phyloP scores from a whole-genome alignment of 2,329 filamentous ascomycete genomes.

The Kalmusia sp. region DNA sequence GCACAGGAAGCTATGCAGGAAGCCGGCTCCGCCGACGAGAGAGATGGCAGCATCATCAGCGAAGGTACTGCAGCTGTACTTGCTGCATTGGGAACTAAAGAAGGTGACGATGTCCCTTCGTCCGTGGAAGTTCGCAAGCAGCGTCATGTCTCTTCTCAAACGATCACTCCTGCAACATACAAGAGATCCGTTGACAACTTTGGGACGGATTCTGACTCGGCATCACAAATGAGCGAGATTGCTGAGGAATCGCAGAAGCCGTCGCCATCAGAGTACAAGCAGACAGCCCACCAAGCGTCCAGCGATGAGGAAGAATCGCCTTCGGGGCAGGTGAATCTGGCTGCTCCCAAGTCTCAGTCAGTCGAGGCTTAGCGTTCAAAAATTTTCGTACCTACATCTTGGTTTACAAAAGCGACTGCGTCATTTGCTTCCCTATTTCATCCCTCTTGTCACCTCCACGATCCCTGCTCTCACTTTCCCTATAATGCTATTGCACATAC shows the following conservation, averaged over 20 bases:
- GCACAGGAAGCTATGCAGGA: constrained; percentile 41
- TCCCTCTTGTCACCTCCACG: too few relatives aligned
- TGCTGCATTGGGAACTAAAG: constrained; percentile 23
- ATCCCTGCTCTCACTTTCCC: too few relatives aligned
- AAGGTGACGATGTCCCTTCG: constrained; percentile 27
- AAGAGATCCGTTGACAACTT: constrained; percentile 32
- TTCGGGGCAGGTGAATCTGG: constrained; percentile 17
- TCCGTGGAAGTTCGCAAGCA: constrained; percentile 41
- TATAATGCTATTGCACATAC: too few relatives aligned
- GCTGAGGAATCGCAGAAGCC: constrained; percentile 37
- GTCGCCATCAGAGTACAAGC: constrained; percentile 18
- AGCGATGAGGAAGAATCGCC: constrained; percentile 22
- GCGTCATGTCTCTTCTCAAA: constrained; percentile 44
- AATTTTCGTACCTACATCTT: constrained; percentile 18
- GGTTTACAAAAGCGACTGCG: constrained; percentile 25
- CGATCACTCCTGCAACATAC: constrained; percentile 41
- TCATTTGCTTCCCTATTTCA: background rate
- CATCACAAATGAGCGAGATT: constrained; percentile 43
- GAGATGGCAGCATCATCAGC: constrained; percentile 33
- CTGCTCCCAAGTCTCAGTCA: constrained; percentile 16
- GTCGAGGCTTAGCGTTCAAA: constrained; percentile 23
- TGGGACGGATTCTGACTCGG: constrained; percentile 28
- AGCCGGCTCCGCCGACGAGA: constrained; percentile 31
- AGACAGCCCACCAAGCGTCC: constrained; percentile 13
- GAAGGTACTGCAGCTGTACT: constrained; percentile 29